phyloP scores from a whole-genome alignment of 257 asterid genomes.

The Solanum peruvianum region DNA sequence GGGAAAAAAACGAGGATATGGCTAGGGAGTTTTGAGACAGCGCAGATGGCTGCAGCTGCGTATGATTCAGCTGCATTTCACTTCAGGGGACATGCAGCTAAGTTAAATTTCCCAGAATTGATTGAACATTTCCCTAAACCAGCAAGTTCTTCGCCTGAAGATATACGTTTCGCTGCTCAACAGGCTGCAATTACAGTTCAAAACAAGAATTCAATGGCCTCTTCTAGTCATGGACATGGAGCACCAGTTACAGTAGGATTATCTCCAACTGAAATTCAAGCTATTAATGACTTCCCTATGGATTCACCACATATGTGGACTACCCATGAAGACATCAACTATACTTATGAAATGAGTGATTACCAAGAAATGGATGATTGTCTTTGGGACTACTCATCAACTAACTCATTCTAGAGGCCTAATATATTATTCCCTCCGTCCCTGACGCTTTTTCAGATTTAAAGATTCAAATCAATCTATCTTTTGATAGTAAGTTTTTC shows the following conservation, averaged over 20 bases:
- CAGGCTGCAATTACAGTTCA: conserved; percentile 7
- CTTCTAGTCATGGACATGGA: not conserved
- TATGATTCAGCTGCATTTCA: conserved; percentile 30
- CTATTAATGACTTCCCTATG: conserved; percentile 24
- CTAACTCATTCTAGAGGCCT: not conserved
- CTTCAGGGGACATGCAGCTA: conserved; percentile 21
- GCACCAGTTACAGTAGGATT: conserved; percentile 9
- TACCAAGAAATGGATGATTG: conserved; percentile 14
- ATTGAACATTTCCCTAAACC: conserved; percentile 13
- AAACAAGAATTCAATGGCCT: not conserved
- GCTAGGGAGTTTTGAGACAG: conserved; percentile 36
- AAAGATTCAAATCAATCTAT: no score
- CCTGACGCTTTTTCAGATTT: no score
- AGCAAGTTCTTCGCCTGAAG: conserved; percentile 9
- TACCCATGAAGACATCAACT: not conserved
- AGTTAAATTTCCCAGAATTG: conserved; percentile 25
- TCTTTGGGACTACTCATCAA: conserved; percentile 6
- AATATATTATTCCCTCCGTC: not conserved
- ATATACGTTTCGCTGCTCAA: conserved; percentile 24
- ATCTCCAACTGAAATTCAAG: conserved; percentile 24
- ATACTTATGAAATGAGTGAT: not conserved
- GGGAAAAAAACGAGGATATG: conserved; percentile 28
- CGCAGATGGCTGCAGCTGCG: conserved; percentile 34
- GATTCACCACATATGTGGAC: conserved; percentile 23
- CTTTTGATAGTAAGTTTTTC: no score